These are phyloP conservation scores for Cerioporus squamosus DNA, from an alignment of 1,284 basidiomycete species.

Conservation along the genomic window DNA sequence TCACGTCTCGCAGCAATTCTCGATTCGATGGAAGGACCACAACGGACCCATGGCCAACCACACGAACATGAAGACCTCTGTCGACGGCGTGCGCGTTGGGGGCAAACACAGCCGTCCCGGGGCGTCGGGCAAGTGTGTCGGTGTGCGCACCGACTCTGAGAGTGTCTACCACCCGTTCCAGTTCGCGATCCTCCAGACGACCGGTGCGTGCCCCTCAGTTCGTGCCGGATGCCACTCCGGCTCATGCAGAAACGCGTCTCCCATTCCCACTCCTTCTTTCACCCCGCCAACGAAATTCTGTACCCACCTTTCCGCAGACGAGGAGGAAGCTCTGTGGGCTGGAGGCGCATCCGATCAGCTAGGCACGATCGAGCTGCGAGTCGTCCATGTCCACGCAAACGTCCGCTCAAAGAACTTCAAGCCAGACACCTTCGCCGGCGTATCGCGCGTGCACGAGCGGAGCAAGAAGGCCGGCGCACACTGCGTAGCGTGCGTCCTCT, in stretches of 20 bases:
- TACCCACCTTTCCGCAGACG: neutral
- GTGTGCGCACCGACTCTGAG: constrained; percentile 2
- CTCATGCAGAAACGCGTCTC: neutral
- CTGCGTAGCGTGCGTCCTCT: constrained; percentile 18
- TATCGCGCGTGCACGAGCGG: constrained; percentile 20
- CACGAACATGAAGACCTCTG: neutral
- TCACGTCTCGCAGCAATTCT: constrained; percentile 14
- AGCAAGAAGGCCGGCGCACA: constrained; percentile 26
- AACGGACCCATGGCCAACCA: constrained; percentile 3
- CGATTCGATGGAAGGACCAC: constrained; percentile 17
- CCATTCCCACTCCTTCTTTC: no score
- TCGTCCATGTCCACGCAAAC: constrained; percentile 4
- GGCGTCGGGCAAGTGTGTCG: neutral
- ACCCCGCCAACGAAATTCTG: no score
- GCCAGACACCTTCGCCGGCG: neutral
- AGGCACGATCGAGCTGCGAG: constrained; percentile 9
- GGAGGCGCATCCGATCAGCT: constrained; percentile 5
- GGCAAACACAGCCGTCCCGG: constrained; percentile 3
- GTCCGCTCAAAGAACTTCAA: neutral
- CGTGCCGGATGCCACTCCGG: neutral
- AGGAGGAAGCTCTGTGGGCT: constrained; percentile 4
- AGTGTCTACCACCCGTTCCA: constrained; percentile 9
- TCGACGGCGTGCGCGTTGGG: constrained; percentile 10
- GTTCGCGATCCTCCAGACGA: constrained; percentile 10
- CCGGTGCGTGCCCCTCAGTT: neutral